Evolutionary conservation across 148 eudicot genomes (phyloP), one percentile per base, ranked within the genome.

Genomic region (Amaranthus hypochondriacus): DNA sequence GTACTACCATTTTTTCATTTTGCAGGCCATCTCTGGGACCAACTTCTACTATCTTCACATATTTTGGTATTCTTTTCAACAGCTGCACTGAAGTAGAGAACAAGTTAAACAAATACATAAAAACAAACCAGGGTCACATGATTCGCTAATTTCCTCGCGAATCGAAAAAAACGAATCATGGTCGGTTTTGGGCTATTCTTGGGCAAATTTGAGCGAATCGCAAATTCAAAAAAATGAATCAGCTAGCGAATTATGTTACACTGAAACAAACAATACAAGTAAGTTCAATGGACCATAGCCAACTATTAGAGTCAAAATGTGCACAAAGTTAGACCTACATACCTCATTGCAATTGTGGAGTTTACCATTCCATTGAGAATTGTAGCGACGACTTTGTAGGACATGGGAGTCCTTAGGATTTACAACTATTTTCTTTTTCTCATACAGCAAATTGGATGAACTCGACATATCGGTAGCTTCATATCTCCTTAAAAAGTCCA

Each of bases 11-110:
- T 72, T 88, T 88, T 85, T 94, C 98, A 66, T 94, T 94, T 78
- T 94, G 98, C 72, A 94, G 79, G 54, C 96, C 98, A 80, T 94
- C 98, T 75, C 97, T 86, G 5, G 97, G 98, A 80, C 98, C 98
- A 78, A 94, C 97, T 86, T 94, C 98, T 69, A 91, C 97, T 73
- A 94, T 88, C 83, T 89, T 89, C 72, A 94, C 98, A 81, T 68
- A 87, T 68, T 78, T 76, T 48, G 98, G 93, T 50, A 94, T 62
- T 55, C 71, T 76, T 72, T 83, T 79, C 63, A 91, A 79, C 72
- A 88, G 76, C 98, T 94, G 90, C 87, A 89, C 84, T 63, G 81
- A 56, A 57, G 67, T 48, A 51, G 56, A 50, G 56, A 18, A 78
- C 73, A 73, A 46, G 76, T 75, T 73, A 67, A 76, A 66, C 54